Evolutionary conservation across 2,329 filamentous ascomycete genomes (phyloP).

Genomic region (Mycocentrospora acerina): DNA sequence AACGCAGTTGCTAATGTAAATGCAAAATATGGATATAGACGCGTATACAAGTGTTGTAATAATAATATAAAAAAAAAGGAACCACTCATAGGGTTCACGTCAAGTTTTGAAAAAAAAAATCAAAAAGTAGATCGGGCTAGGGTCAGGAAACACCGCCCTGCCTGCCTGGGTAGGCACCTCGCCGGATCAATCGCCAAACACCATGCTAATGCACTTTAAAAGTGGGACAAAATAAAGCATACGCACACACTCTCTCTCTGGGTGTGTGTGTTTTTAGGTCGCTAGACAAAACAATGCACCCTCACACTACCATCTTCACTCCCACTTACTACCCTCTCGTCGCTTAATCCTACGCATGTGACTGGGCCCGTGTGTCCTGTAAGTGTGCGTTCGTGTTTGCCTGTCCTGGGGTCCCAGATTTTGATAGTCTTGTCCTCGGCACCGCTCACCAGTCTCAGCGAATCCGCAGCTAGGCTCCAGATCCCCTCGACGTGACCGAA

Average conservation of each 20-base stretch:
- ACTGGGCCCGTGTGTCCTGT: constrained; percentile 88
- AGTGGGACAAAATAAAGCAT: constrained; percentile 50
- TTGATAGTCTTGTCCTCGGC: constrained; percentile 95
- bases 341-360: constrained; percentile 88
- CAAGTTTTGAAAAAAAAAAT: no score
- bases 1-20: no score
- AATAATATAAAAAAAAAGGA: no score
- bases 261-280: no score
- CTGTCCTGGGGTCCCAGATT: constrained; percentile 89
- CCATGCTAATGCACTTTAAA: constrained; percentile 8
- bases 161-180: neutral
- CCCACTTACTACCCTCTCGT: constrained; percentile 84
- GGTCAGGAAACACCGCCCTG: no score
- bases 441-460: constrained; percentile 81
- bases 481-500: constrained; percentile 97
- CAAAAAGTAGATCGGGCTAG: no score
- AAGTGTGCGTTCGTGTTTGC: constrained; percentile 89
- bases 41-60: no score
- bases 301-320: constrained; percentile 92
- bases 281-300: constrained; percentile 50
- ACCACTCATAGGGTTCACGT: no score
- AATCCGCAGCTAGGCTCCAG: constrained; percentile 89
- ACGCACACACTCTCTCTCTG: no score
- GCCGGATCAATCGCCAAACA: no score
- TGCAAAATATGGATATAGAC: no score